These are phyloP conservation scores for Starmerella stigmatis DNA, from an alignment of 805 yeast species.

Conservation along the genomic window DNA sequence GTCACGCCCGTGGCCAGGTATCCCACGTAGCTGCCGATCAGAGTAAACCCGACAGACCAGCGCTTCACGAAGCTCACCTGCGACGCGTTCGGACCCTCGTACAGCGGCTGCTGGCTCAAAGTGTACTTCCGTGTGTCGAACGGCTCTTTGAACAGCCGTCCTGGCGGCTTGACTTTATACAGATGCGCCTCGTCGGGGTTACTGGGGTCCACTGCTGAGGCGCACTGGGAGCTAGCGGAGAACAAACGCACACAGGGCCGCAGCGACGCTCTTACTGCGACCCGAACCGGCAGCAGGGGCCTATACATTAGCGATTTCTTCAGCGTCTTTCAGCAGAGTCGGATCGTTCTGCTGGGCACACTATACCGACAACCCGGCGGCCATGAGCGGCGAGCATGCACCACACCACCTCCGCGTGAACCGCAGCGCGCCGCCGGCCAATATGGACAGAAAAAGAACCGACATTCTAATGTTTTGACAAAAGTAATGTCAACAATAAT, in stretches of 20 bases:
- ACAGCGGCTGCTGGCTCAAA: slow-evolving; percentile 51
- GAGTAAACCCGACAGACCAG: slow-evolving; percentile 50
- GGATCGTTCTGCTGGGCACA: no score
- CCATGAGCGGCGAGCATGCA: no score
- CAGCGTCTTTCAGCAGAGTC: no score
- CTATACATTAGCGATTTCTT: neutral
- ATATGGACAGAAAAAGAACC: no score
- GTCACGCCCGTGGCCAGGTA: slow-evolving; percentile 39
- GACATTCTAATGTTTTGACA: no score
- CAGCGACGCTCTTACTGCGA: neutral
- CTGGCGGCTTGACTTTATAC: slow-evolving; percentile 36
- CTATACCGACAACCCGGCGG: no score
- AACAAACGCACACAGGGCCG: neutral
- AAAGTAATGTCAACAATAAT: no score
- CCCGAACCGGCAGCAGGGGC: neutral
- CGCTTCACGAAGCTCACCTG: slow-evolving; percentile 55
- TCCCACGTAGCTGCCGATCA: slow-evolving; percentile 52
- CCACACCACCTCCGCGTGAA: no score
- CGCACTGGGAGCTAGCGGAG: neutral
- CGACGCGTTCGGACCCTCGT: slow-evolving; percentile 51
- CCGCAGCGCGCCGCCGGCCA: no score
- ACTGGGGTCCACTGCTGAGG: slow-evolving; percentile 26
- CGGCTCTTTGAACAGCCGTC: slow-evolving; percentile 35
- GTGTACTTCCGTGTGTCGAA: slow-evolving; percentile 41
- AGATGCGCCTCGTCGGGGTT: slow-evolving; percentile 36